A percentile compares a stretch with the other conserved stretches of the same genome.
Evolutionary conservation across 768 basidiomycete genomes (phyloP).

Genomic region (Trametes villosa): DNA sequence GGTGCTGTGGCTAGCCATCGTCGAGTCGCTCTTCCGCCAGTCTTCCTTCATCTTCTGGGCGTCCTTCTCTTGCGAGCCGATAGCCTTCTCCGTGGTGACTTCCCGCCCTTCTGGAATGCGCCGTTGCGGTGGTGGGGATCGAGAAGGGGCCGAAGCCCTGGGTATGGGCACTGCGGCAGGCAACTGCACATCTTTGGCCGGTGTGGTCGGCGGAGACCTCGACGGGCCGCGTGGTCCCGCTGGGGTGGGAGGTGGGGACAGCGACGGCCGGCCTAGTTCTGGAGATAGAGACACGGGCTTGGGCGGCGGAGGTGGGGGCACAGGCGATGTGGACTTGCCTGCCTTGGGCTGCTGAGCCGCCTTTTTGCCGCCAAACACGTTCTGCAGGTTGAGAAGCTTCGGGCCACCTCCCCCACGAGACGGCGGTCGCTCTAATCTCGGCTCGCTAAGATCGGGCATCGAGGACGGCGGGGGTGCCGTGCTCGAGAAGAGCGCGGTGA

Average conservation of each 20-base stretch:
- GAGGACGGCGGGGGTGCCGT: conserved; percentile 15
- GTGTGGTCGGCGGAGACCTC: conserved; percentile 8
- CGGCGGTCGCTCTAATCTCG: conserved; percentile 40
- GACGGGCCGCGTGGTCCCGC: conserved; percentile 4
- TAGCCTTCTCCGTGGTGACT: conserved; percentile 1
- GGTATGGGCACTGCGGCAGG: conserved; percentile 60
- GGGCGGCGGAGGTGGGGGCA: conserved; percentile 38
- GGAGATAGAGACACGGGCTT: conserved; percentile 21
- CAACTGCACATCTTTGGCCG: conserved; percentile 26
- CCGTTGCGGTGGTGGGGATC: conserved; percentile 52
- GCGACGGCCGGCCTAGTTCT: conserved; percentile 1
- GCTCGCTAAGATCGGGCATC: conserved; percentile 20
- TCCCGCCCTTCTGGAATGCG: conserved; percentile 1
- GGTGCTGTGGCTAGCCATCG: conserved; percentile 71
- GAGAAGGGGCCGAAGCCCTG: conserved; percentile 33
- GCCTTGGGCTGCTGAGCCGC: conserved; percentile 13
- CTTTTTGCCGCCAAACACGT: conserved; percentile 48
- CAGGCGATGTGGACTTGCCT: conserved; percentile 26
- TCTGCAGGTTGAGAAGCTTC: conserved; percentile 26
- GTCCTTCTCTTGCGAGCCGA: conserved; percentile 15
- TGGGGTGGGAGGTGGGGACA: conserved; percentile 11
- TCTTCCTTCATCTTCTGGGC: conserved; percentile 60
- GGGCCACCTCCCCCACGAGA: conserved; percentile 30
- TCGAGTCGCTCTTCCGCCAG: conserved; percentile 84
- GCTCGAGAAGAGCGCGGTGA: conserved; percentile 31